Percentiles rank a stretch among this genome's conserved stretches.
phyloP scores from a whole-genome alignment of 371 early-diverging fungal species.

The Parasitella parasitica region DNA sequence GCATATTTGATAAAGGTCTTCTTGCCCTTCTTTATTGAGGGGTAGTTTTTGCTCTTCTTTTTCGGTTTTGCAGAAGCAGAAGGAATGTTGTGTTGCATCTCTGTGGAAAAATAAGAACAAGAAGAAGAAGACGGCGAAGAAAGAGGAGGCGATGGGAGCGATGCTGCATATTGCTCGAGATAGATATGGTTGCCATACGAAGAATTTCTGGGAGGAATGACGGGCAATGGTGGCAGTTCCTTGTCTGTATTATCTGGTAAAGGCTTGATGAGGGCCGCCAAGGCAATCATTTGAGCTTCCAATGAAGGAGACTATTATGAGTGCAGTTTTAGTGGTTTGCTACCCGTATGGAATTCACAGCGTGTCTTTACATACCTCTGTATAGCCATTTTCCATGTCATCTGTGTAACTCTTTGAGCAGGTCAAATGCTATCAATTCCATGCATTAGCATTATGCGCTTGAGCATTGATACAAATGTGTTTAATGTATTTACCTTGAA shows the following conservation, averaged over 20 bases:
- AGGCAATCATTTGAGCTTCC: constrained; percentile 3
- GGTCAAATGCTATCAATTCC: constrained; percentile 4
- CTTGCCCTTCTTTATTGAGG: constrained; percentile 7
- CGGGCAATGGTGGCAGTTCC: neutral
- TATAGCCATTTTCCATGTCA: neutral
- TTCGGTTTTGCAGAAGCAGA: neutral
- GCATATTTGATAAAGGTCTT: neutral
- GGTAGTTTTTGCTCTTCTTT: neutral
- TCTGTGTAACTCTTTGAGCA: neutral
- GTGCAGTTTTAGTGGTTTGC: no score
- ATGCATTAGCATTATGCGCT: neutral
- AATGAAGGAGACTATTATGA: neutral
- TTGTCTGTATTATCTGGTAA: neutral
- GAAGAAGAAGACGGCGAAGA: neutral
- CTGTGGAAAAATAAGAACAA: neutral
- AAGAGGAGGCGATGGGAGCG: neutral
- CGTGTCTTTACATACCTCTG: neutral
- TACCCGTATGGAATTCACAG: no score
- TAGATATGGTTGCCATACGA: constrained; percentile 1
- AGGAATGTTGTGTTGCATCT: neutral
- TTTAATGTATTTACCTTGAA: constrained; percentile 10
- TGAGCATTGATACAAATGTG: neutral
- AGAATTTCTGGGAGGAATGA: constrained; percentile 3
- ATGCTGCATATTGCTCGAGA: neutral
- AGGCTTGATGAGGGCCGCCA: constrained; percentile 5